A percentile compares a stretch with the other conserved stretches of the same genome.
These are phyloP conservation scores for Psilocybe cubensis DNA, from an alignment of 768 basidiomycete genomes.

Conservation along the genomic window DNA sequence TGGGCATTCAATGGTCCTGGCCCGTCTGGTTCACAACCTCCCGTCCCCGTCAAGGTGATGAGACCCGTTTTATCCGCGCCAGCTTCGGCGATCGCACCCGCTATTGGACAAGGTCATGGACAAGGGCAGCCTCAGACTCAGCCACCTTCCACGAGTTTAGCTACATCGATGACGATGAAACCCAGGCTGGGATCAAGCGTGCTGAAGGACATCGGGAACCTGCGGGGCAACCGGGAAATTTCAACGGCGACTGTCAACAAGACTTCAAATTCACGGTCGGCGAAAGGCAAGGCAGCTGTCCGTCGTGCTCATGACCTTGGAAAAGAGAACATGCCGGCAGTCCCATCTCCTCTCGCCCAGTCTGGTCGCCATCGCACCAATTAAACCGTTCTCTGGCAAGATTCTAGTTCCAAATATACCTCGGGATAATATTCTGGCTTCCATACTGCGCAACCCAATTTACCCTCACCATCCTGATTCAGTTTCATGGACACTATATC, in stretches of 20 bases:
- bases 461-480: neutral
- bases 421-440: no score
- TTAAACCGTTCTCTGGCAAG: neutral
- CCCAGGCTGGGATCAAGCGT: neutral
- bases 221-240: neutral
- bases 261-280: neutral
- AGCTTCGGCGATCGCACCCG: neutral
- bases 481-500: conserved; percentile 3
- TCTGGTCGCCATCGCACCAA: neutral
- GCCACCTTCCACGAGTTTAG: neutral
- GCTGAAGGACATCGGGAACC: conserved; percentile 16
- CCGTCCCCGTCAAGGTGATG: conserved; percentile 17
- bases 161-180: neutral
- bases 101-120: neutral
- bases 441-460: neutral
- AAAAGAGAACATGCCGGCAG: conserved; percentile 18
- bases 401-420: neutral
- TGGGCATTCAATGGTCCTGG: conserved; percentile 19
- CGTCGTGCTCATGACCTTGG: conserved; percentile 14
- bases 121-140: neutral
- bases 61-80: neutral
- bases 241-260: conserved; percentile 1
- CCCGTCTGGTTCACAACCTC: conserved; percentile 3
- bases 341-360: neutral
- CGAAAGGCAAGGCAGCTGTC: conserved; percentile 8